These are phyloP conservation scores for Phytophthora cryptogea DNA, from an alignment of 352 stramenopile species.

Conservation along the genomic window DNA sequence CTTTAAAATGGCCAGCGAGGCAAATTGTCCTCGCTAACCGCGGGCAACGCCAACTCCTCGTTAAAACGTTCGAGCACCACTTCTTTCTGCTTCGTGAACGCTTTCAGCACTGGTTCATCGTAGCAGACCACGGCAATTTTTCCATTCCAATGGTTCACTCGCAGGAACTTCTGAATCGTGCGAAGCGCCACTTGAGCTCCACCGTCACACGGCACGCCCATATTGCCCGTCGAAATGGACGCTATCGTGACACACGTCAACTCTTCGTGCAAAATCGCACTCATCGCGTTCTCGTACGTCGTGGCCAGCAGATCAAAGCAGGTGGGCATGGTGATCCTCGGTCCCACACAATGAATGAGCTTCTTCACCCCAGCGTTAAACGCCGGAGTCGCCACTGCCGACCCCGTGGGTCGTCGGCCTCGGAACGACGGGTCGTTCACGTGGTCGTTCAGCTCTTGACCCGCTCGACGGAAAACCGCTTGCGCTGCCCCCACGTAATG, in stretches of 20 bases:
- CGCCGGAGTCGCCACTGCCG: constrained; percentile 49
- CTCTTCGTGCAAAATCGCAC: constrained; percentile 40
- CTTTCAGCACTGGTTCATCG: constrained; percentile 41
- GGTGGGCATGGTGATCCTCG: constrained; percentile 21
- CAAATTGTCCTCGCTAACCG: neutral
- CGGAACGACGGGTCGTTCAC: constrained; percentile 44
- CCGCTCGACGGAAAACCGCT: constrained; percentile 53
- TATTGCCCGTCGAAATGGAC: constrained; percentile 65
- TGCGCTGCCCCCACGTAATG: constrained; percentile 46
- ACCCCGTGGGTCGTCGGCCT: constrained; percentile 31
- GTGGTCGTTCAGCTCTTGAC: constrained; percentile 29
- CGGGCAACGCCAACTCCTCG: constrained; percentile 23
- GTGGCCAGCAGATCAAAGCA: constrained; percentile 39
- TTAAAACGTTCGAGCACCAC: constrained; percentile 45
- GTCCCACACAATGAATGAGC: constrained; percentile 56
- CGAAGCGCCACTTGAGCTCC: constrained; percentile 40
- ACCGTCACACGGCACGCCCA: constrained; percentile 35
- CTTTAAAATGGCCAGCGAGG: constrained; percentile 12
- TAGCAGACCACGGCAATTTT: constrained; percentile 49
- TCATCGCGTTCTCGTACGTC: constrained; percentile 53
- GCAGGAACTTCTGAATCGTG: constrained; percentile 53
- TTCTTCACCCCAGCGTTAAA: constrained; percentile 50
- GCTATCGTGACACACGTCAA: constrained; percentile 52
- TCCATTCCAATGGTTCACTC: constrained; percentile 48
- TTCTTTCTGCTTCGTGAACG: constrained; percentile 34